These are phyloP conservation scores for Neolentinus lepideus DNA, from an alignment of 1,284 basidiomycete genomes.

Conservation along the genomic window DNA sequence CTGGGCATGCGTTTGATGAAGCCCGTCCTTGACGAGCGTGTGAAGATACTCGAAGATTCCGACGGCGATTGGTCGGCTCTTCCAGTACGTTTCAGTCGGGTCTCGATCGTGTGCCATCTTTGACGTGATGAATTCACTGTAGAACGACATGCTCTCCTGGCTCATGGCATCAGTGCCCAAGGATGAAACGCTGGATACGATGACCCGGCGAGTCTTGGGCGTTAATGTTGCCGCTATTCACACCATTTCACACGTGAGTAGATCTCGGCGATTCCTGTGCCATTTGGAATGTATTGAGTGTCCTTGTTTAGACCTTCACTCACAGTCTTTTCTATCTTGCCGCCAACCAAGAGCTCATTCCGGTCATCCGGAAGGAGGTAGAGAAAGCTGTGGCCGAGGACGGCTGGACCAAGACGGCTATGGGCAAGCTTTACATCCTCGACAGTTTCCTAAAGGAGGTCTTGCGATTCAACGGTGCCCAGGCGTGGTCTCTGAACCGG, in stretches of 20 bases:
- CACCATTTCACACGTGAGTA: constrained; percentile 4
- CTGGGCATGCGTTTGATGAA: neutral
- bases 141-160: constrained; percentile 9
- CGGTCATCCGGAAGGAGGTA: constrained; percentile 8
- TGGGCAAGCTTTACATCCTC: constrained; percentile 9
- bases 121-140: neutral
- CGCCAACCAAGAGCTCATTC: constrained; percentile 8
- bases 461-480: neutral
- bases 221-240: constrained; percentile 11
- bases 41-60: neutral
- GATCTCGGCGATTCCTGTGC: no score
- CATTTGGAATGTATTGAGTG: neutral
- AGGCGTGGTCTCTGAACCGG: constrained; percentile 6
- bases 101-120: no score
- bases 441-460: constrained; percentile 14
- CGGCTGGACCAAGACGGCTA: constrained; percentile 12
- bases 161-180: constrained; percentile 4
- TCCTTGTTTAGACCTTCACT: constrained; percentile 6
- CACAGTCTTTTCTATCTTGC: constrained; percentile 10
- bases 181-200: neutral
- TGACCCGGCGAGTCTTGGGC: constrained; percentile 5
- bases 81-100: constrained; percentile 1
- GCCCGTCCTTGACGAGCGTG: constrained; percentile 5
- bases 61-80: constrained; percentile 3
- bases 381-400: constrained; percentile 5